A percentile compares a stretch with the other conserved stretches of the same genome.
Evolutionary conservation across 2,329 filamentous ascomycete genomes (phyloP).

Genomic region (Neofusicoccum ribis): DNA sequence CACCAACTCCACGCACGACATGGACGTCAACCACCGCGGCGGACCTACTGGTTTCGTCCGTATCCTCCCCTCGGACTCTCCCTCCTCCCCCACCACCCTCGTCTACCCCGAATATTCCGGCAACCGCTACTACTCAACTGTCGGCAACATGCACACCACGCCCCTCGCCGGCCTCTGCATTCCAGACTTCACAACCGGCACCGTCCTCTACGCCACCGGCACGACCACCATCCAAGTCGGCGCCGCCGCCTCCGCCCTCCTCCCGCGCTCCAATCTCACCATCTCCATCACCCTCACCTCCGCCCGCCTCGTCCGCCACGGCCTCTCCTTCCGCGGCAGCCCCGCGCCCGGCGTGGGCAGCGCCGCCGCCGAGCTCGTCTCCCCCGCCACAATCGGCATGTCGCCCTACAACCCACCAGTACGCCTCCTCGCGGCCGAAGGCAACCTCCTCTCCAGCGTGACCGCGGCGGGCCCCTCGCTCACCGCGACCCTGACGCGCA

Average conservation of each 20-base stretch:
- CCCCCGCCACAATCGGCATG: neutral
- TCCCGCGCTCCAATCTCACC: conserved; percentile 71
- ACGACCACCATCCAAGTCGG: conserved; percentile 66
- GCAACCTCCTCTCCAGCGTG: conserved; percentile 27
- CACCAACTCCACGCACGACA: conserved; percentile 60
- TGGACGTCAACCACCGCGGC: conserved; percentile 84
- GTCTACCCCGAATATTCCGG: conserved; percentile 84
- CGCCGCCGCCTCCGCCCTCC: conserved; percentile 58
- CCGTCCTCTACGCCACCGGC: conserved; percentile 75
- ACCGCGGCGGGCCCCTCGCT: conserved; percentile 20
- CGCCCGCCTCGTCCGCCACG: conserved; percentile 62
- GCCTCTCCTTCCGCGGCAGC: conserved; percentile 67
- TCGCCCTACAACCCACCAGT: conserved; percentile 81
- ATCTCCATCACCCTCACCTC: conserved; percentile 65
- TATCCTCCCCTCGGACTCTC: conserved; percentile 61
- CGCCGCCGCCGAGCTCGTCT: neutral
- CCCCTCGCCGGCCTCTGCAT: conserved; percentile 70
- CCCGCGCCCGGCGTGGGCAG: conserved; percentile 46
- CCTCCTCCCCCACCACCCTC: conserved; percentile 47
- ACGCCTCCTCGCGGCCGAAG: conserved; percentile 64
- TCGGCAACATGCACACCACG: conserved; percentile 72
- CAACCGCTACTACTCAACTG: conserved; percentile 79
- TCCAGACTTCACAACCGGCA: conserved; percentile 71
- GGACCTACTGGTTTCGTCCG: conserved; percentile 74
- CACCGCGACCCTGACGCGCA: conserved; percentile 59